Percentiles rank a stretch among this genome's conserved stretches.
phyloP scores from a whole-genome alignment of 1,139 yeast genomes.

The Blastobotrys buckinghamii region DNA sequence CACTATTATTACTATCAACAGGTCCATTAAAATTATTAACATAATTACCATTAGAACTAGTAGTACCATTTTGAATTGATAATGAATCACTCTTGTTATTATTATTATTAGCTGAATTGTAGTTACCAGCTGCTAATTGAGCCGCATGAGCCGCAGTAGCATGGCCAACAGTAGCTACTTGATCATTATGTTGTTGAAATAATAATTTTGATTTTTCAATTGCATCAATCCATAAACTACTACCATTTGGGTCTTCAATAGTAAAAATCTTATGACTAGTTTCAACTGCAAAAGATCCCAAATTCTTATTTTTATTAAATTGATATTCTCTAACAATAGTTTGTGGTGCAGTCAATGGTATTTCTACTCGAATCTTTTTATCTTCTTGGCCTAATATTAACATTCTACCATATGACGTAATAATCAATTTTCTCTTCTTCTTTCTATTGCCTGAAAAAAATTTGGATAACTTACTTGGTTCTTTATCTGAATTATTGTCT shows the following conservation, averaged over 20 bases:
- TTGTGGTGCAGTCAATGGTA: slow-evolving; percentile 32
- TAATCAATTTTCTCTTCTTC: slow-evolving; percentile 30
- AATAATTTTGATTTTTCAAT: slow-evolving; percentile 27
- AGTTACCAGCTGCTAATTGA: slow-evolving; percentile 22
- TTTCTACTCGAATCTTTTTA: slow-evolving; percentile 29
- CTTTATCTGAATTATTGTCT: slow-evolving; percentile 23
- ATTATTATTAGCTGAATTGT: neutral
- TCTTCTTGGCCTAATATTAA: slow-evolving; percentile 29
- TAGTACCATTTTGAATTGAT: neutral
- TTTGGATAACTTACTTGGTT: slow-evolving; percentile 28
- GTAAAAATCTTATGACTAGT: slow-evolving; percentile 32
- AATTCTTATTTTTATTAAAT: slow-evolving; percentile 25
- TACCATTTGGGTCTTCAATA: slow-evolving; percentile 32
- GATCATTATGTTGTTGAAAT: slow-evolving; percentile 26
- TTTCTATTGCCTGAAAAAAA: slow-evolving; percentile 28
- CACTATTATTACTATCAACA: slow-evolving; percentile 18
- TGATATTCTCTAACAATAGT: slow-evolving; percentile 32
- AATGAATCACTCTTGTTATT: neutral
- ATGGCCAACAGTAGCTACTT: slow-evolving; percentile 22
- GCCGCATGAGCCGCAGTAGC: slow-evolving; percentile 36
- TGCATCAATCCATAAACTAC: slow-evolving; percentile 32
- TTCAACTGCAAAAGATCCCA: slow-evolving; percentile 31
- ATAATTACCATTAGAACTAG: too few species aligned
- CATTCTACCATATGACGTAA: slow-evolving; percentile 34
- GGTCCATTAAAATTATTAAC: neutral